These are phyloP conservation scores for Amanita muscaria DNA, from an alignment of 768 basidiomycete species.

Conservation along the genomic window DNA sequence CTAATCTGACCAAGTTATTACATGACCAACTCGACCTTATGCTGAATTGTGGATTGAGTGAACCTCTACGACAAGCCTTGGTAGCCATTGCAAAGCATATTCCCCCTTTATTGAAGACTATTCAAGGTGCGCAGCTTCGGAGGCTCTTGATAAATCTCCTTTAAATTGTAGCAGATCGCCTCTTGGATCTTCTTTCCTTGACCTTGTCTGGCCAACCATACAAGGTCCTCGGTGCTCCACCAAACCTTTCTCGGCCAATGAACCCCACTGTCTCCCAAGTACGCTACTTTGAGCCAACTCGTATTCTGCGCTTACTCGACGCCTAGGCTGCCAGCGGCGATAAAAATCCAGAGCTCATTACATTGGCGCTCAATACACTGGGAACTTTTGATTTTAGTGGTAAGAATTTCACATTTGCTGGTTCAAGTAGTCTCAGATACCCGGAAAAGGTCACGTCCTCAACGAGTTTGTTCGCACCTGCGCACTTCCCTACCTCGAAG, in stretches of 20 bases:
- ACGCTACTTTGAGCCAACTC: neutral
- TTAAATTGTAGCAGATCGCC: conserved; percentile 50
- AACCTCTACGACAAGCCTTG: conserved; percentile 78
- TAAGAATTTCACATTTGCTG: too few species aligned
- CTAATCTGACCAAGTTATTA: conserved; percentile 88
- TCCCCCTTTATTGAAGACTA: conserved; percentile 81
- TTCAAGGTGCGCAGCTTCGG: conserved; percentile 62
- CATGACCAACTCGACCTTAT: conserved; percentile 97
- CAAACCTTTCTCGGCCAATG: conserved; percentile 42
- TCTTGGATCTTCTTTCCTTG: conserved; percentile 76
- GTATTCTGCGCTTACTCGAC: conserved; percentile 8
- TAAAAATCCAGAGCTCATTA: conserved; percentile 61
- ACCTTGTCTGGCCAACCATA: conserved; percentile 81
- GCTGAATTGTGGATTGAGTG: conserved; percentile 90
- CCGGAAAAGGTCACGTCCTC: conserved; percentile 78
- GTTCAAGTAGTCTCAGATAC: too few species aligned
- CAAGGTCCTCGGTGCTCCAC: conserved; percentile 80
- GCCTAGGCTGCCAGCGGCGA: conserved; percentile 36
- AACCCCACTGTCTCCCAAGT: conserved; percentile 48
- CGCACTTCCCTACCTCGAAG: conserved; percentile 88
- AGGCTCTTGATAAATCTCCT: neutral
- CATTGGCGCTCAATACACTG: conserved; percentile 78
- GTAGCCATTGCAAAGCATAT: conserved; percentile 80
- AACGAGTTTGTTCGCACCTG: conserved; percentile 93
- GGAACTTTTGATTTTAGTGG: conserved; percentile 94